Conservation (phyloP, 768 basidiomycete species). For the Tulasnella sp. region DNA sequence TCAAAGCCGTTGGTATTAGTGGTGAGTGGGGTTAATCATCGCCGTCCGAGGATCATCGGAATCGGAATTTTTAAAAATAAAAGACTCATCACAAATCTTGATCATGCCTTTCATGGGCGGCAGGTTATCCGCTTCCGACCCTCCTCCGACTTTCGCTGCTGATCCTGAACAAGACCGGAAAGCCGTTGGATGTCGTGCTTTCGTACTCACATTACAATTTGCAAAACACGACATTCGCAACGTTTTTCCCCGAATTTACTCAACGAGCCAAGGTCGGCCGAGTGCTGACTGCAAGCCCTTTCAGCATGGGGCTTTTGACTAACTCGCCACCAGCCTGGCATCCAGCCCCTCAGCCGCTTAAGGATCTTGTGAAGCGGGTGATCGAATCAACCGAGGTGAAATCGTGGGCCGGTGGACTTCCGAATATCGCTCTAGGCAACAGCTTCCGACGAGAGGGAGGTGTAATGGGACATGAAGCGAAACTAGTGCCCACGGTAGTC, state of each 20-base stretch:
- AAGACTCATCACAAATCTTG: not conserved
- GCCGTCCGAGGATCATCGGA: not conserved
- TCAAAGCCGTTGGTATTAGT: slow-evolving; percentile 67
- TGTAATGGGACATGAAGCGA: slow-evolving; percentile 28
- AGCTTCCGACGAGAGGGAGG: slow-evolving; percentile 31
- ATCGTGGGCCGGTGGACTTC: slow-evolving; percentile 38
- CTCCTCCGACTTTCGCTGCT: slow-evolving; percentile 74
- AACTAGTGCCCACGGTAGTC: slow-evolving; percentile 45
- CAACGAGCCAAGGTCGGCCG: slow-evolving; percentile 54
- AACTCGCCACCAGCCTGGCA: slow-evolving; percentile 55
- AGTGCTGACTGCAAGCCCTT: slow-evolving; percentile 66
- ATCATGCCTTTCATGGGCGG: not conserved
- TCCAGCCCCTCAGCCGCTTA: slow-evolving; percentile 49
- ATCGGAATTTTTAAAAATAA: not conserved
- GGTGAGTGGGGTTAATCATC: slow-evolving; percentile 32
- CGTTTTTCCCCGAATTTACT: slow-evolving; percentile 46
- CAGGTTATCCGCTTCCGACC: slow-evolving; percentile 72
- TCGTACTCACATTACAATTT: slow-evolving; percentile 74
- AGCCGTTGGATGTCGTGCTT: slow-evolving; percentile 65
- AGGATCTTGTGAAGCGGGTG: slow-evolving; percentile 33
- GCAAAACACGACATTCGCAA: slow-evolving; percentile 51
- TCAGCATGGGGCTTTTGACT: slow-evolving; percentile 74
- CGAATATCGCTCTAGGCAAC: slow-evolving; percentile 63
- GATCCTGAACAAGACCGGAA: slow-evolving; percentile 49
- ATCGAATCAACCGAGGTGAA: slow-evolving; percentile 20